Base-by-base conservation (phyloP, 1,139 yeast species). In the Petasospora fabianii region DNA sequence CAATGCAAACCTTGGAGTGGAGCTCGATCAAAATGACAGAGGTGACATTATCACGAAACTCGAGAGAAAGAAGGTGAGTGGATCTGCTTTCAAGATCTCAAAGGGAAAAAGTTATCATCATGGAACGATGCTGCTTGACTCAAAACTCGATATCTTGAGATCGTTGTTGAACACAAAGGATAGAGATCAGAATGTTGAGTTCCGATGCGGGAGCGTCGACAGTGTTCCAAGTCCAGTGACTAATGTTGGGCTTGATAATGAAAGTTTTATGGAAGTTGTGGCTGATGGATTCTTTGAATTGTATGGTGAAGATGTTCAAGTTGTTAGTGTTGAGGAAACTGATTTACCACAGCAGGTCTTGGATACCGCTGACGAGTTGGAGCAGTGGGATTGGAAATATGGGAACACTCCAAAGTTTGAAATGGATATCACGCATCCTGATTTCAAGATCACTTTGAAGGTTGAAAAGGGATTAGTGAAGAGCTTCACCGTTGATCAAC, bases 121-220 rank as follows among this genome's bases (percentile, higher is more conserved):
- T 62, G 98, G 97, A 0, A 94, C 99, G 0, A 87, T 94, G 97
- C 68, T 94, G 11, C 65, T 94, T 15, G 66, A 75, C 40, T 80
- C 95, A 42, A 68, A 79, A 35, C 63, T 94, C 22, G 71, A 69
- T 19, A 63, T 71, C 1, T 66, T 92, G 44, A 68, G 79, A 2
- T 67, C 76, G 20, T 58, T 87, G 11, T 65, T 92, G 42, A 73
- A 73, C 39, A 61, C 84, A 14, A 69, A 69, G 30, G 62, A 62
- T 10, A 51, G 61, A 2, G 55, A 62, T n/a, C 60, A 70, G 29
- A 77, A 83, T 0, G 48, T 53, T 0, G 73, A 78, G 11, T 58
- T 68, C 30, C 72, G 68, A 19, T 79, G 90, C 12, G 37, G 47
- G 4, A 78, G 84, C 10, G 86, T 90, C 1, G 77, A 73, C 24